Evolutionary conservation across 2,329 filamentous ascomycete genomes (phyloP), one percentile per base, ranked within the genome.

Genomic region (Colletotrichum gigasporum): DNA sequence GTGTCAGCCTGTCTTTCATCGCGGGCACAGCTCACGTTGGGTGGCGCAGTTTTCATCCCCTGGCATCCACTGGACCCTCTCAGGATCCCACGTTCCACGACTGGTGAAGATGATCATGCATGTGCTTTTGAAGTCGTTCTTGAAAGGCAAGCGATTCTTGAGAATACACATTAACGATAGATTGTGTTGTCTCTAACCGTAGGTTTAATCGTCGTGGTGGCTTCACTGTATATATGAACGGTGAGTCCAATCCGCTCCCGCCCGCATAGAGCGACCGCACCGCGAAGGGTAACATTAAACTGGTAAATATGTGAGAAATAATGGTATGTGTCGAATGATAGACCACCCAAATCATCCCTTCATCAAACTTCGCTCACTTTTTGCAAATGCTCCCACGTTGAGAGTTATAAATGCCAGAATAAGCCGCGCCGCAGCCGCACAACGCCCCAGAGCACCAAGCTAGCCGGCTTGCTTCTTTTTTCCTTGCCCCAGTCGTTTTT

Each of bases 221-320:
- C 18, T 35, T 11, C n/a, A n/a, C n/a, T n/a, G n/a, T n/a, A 32
- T 50, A 37, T 54, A 42, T 44, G 12, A 42, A 24, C 26, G 30
- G 51, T 34, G 12, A 14, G 16, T 32, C 37, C 44, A n/a, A n/a
- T n/a, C n/a, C n/a, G n/a, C n/a, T n/a, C n/a, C n/a, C n/a, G 44
- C 24, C 53, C 28, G 18, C 32, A 35, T 39, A 14, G 16, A 42
- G 45, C 34, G 39, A 26, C 45, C n/a, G 34, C 14, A 18, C 20
- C 18, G 12, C 24, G 39, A 32, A 30, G 4, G 20, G 37, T 64
- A 61, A 64, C 48, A 64, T 61, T 64, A 64, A 54, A 54, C 39
- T 54, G 39, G 26, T 59, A 48, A 52, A 42, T 61, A 61, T 53
- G 8, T 60, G n/a, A 20, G 34, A 48, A 18, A 45, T 32, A 26